phyloP scores from a whole-genome alignment of 2,329 filamentous ascomycete genomes.

The Sphaerostilbella broomeana region DNA sequence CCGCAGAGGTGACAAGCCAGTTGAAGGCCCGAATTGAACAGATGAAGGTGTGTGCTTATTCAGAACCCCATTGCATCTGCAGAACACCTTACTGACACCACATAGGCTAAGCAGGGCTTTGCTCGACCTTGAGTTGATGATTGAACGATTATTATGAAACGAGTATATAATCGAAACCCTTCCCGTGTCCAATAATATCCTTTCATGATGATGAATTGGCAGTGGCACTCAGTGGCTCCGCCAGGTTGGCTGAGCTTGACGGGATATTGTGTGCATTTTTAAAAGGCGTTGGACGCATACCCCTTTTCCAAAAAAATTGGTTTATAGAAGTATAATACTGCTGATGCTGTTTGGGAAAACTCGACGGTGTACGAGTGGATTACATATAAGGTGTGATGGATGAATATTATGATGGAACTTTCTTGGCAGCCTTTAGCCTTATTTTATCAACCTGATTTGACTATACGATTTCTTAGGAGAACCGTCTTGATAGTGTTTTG shows the following conservation, averaged over 20 bases:
- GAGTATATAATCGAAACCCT: too few species aligned
- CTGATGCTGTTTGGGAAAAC: conserved; percentile 9
- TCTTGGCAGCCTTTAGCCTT: conserved; percentile 2
- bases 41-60: conserved; percentile 69
- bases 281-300: conserved; percentile 30
- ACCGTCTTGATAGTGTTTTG: too few species aligned
- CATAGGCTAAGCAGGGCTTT: conserved; percentile 24
- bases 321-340: conserved; percentile 13
- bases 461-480: too few species aligned
- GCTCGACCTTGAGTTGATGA: conserved; percentile 22
- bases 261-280: conserved; percentile 25
- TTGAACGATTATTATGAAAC: conserved; percentile 2
- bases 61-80: not conserved
- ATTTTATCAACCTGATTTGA: conserved; percentile 4
- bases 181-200: conserved; percentile 5
- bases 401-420: conserved; percentile 7
- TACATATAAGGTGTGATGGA: conserved; percentile 7
- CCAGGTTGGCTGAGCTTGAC: conserved; percentile 1
- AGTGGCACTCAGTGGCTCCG: not conserved
- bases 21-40: conserved; percentile 95
- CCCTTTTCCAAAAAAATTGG: conserved; percentile 18
- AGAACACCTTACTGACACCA: conserved; percentile 1
- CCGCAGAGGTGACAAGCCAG: conserved; percentile 95
- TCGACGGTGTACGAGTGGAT: conserved; percentile 7
- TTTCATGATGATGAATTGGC: conserved; percentile 8